Evolutionary conservation across 768 basidiomycete species (phyloP), one percentile per base, ranked within the genome.

Genomic region (Tephrocybe sp.): DNA sequence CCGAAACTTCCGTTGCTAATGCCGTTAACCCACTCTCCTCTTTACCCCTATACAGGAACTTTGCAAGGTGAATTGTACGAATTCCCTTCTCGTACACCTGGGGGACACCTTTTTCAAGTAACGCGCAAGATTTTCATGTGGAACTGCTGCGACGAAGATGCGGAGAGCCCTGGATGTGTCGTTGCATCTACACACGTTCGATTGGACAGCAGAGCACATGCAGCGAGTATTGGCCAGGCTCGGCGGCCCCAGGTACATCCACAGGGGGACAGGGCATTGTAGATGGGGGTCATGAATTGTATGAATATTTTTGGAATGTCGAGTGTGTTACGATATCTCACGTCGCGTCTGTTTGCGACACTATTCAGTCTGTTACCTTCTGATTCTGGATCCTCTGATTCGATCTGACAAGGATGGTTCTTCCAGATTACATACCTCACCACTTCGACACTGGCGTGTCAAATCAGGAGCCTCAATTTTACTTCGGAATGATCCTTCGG

Each of bases 91-190:
- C 57, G 63, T n/a, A 66, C 66, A 1, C 64, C 70, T 10, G 67
- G 70, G 24, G 69, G 69, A 14, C 64, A 58, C 28, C 50, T 58
- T 3, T 67, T 64, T 50, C 64, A 65, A 28, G 67, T 65, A 11
- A 59, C 69, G 21, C 68, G 67, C 34, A 69, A 62, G 9, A 64
- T 76, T 14, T 65, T 65, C 11, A 76, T 76, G 73, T 78, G 76
- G 76, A 76, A 67, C 42, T 78, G 76, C 57, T 78, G 74, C 56
- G 69, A 73, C 39, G 73, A 75, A 50, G 75, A 75, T 26, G 70
- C 69, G 49, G 58, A 59, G 58, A 71, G 70, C 45, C 60, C 64
- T 1, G 75, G 74, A 4, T 76, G 74, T 52, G 62, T 63, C 3
- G 48, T 51, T 15, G 59, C 62, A 0, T 21, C 52, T 40, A 47